Evolutionary conservation across 305 asterid species (phyloP).

Genomic region (Plantago coronopus): DNA sequence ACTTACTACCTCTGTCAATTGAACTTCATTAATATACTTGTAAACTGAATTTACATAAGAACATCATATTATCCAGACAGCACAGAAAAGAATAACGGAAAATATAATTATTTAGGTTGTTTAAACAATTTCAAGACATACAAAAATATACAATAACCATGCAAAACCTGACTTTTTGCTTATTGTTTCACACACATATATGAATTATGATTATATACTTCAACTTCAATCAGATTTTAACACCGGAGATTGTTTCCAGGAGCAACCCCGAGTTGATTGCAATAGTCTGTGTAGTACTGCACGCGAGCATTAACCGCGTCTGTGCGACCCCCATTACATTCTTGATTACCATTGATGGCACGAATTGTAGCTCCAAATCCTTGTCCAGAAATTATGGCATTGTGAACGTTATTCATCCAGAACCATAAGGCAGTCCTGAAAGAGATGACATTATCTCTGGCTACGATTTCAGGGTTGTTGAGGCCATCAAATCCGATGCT

Average conservation of each 20-base stretch:
- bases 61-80: no score
- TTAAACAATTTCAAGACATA: no score
- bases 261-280: constrained; percentile 32
- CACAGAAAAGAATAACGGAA: no score
- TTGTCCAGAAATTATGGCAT: neutral
- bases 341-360: constrained; percentile 10
- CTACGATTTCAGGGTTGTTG: constrained; percentile 16
- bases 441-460: neutral
- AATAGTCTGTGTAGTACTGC: constrained; percentile 27
- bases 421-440: constrained; percentile 13
- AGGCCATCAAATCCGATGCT: constrained; percentile 16
- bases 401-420: constrained; percentile 12
- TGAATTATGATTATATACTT: constrained; percentile 5
- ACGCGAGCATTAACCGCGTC: constrained; percentile 30
- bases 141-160: no score
- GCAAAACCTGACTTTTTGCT: no score
- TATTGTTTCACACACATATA: no score
- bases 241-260: constrained; percentile 33
- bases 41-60: no score
- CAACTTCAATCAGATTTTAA: constrained; percentile 15
- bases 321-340: constrained; percentile 32
- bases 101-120: no score
- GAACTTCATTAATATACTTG: no score
- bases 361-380: constrained; percentile 19
- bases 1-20: no score